Percentiles rank a stretch among this genome's conserved stretches.
These are phyloP conservation scores for Trametes elegans DNA, from an alignment of 768 basidiomycete genomes.

Conservation along the genomic window DNA sequence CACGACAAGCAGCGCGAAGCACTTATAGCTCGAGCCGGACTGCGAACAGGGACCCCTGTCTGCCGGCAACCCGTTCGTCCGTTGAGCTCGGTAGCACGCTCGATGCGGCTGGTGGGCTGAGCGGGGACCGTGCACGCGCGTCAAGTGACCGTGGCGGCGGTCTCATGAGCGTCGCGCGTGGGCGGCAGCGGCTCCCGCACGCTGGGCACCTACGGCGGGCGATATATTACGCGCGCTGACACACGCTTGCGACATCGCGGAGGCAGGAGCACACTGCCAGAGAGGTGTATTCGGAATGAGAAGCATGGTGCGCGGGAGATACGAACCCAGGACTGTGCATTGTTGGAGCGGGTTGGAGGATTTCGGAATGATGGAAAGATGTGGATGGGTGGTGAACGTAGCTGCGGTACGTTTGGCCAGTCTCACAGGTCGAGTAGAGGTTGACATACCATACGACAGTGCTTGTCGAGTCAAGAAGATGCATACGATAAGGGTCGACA, in stretches of 20 bases:
- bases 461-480: too few species aligned
- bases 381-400: neutral
- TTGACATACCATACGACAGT: too few species aligned
- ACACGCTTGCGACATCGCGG: neutral
- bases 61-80: neutral
- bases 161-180: constrained; percentile 1
- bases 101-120: neutral
- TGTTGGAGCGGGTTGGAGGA: neutral
- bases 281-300: constrained; percentile 2
- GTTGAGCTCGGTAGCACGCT: neutral
- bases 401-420: too few species aligned
- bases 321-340: neutral
- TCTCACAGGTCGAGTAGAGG: too few species aligned
- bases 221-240: constrained; percentile 5
- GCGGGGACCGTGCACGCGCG: neutral
- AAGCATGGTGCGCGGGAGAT: neutral
- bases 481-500: too few species aligned
- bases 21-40: neutral
- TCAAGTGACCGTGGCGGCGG: constrained; percentile 20
- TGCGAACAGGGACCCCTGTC: neutral
- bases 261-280: neutral
- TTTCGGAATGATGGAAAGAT: neutral
- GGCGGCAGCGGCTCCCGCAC: constrained; percentile 4
- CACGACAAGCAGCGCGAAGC: neutral
- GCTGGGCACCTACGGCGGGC: constrained; percentile 6